Conservation (phyloP, 306 rosid species). For the Trifolium fragiferum region DNA sequence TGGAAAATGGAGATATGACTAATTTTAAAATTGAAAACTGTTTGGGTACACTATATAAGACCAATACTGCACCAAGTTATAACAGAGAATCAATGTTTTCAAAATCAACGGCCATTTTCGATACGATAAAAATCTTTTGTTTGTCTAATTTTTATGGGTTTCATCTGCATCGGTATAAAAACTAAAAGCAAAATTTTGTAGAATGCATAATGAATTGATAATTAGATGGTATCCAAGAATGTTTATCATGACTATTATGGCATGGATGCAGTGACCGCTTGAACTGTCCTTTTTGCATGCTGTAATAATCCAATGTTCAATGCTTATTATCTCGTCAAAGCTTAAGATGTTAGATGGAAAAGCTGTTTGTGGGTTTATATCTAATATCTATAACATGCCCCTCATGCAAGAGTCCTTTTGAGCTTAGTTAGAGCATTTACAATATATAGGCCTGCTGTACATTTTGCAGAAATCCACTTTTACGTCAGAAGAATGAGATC, state of each 20-base stretch:
- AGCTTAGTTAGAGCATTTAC: not conserved
- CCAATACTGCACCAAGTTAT: not conserved
- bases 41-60: not conserved
- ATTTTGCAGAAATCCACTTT: not conserved
- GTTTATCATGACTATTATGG: not conserved
- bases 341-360: too few species aligned
- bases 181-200: not conserved
- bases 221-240: not conserved
- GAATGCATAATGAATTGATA: not conserved
- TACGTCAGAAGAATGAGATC: not conserved
- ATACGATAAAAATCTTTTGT: not conserved
- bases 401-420: not conserved
- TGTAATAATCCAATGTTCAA: not conserved
- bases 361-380: not conserved
- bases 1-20: conserved; percentile 5
- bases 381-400: not conserved
- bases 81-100: not conserved
- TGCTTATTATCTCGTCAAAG: too few species aligned
- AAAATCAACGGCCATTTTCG: not conserved
- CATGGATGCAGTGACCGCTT: not conserved
- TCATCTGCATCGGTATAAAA: not conserved
- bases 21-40: not conserved
- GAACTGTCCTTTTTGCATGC: not conserved
- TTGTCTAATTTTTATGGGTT: conserved; percentile 9
- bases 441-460: not conserved